Percentiles rank a stretch among this genome's conserved stretches.
Conservation (phyloP, 352 stramenopile species). For the Globisporangium alternatum region DNA sequence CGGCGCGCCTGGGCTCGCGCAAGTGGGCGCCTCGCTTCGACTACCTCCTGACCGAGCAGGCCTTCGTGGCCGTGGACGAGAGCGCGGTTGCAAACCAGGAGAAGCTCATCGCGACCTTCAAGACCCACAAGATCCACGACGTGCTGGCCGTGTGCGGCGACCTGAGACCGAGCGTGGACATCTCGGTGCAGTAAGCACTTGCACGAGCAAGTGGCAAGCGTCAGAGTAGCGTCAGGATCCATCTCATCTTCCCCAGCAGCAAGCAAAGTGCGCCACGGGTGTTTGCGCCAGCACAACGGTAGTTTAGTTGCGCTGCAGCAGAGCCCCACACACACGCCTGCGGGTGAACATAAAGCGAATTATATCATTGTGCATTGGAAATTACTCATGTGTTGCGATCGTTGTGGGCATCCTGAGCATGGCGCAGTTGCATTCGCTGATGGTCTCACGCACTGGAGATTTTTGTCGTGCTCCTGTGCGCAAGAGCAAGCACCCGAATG, state of each 20-base stretch:
- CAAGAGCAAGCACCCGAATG: no score
- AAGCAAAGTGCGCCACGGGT: background rate
- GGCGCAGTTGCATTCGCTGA: no score
- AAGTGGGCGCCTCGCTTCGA: slow-evolving; percentile 99
- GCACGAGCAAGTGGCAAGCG: background rate
- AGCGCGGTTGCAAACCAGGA: slow-evolving; percentile 83
- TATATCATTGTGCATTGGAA: slow-evolving; percentile 12
- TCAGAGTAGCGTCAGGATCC: slow-evolving; percentile 7
- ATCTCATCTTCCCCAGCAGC: background rate
- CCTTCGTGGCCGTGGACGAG: slow-evolving; percentile 94
- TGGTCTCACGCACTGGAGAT: no score
- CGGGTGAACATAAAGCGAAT: slow-evolving; percentile 1
- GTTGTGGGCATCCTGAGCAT: no score
- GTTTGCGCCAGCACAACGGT: background rate
- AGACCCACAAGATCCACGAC: slow-evolving; percentile 96
- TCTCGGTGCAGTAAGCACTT: slow-evolving; percentile 76
- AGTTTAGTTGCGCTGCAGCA: slow-evolving; percentile 1
- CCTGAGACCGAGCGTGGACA: slow-evolving; percentile 96
- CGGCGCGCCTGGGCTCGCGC: slow-evolving; percentile 94
- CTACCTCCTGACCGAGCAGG: slow-evolving; percentile 98
- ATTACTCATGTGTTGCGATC: background rate
- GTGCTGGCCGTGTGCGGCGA: slow-evolving; percentile 94
- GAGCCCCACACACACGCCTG: background rate
- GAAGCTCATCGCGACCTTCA: slow-evolving; percentile 93
- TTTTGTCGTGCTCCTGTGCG: no score